A percentile compares a stretch with the other conserved stretches of the same genome.
These are phyloP conservation scores for Sedum album DNA, from an alignment of 164 flowering plant genomes.

Conservation along the genomic window DNA sequence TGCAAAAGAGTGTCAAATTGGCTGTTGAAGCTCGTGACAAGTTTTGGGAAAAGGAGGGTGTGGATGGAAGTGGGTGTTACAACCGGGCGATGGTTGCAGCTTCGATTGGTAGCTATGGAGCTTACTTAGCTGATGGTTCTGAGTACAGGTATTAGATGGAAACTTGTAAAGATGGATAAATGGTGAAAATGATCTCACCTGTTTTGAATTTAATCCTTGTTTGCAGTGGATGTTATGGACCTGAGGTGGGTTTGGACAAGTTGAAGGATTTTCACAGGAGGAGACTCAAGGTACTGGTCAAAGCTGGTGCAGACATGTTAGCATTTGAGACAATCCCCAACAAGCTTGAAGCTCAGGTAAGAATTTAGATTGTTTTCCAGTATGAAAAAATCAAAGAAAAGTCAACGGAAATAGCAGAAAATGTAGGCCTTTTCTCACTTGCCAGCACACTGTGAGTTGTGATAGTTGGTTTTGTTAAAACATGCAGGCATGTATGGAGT, in stretches of 20 bases:
- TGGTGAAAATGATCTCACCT: neutral
- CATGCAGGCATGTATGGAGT: constrained; percentile 62
- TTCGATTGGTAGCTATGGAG: constrained; percentile 94
- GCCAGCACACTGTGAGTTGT: neutral
- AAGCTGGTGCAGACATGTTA: constrained; percentile 71
- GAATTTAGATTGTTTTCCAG: neutral
- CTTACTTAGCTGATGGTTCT: constrained; percentile 96
- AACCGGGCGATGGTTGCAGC: constrained; percentile 81
- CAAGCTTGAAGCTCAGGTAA: constrained; percentile 91
- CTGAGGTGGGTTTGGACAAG: constrained; percentile 46
- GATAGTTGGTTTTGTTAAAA: neutral
- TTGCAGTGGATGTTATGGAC: constrained; percentile 70
- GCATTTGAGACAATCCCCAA: constrained; percentile 96
- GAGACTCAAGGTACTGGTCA: constrained; percentile 67
- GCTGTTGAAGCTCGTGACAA: constrained; percentile 76
- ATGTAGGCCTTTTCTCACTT: neutral
- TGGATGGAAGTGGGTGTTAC: constrained; percentile 23
- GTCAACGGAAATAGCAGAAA: neutral
- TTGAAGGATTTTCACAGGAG: constrained; percentile 84
- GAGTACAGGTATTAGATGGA: constrained; percentile 56
- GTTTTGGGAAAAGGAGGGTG: constrained; percentile 41
- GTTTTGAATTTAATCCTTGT: neutral
- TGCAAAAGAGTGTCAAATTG: constrained; percentile 56
- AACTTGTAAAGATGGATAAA: neutral
- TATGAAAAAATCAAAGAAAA: neutral